These are phyloP conservation scores for Pyrenopolyporus hunteri DNA, from an alignment of 495 filamentous ascomycete species.

Conservation along the genomic window DNA sequence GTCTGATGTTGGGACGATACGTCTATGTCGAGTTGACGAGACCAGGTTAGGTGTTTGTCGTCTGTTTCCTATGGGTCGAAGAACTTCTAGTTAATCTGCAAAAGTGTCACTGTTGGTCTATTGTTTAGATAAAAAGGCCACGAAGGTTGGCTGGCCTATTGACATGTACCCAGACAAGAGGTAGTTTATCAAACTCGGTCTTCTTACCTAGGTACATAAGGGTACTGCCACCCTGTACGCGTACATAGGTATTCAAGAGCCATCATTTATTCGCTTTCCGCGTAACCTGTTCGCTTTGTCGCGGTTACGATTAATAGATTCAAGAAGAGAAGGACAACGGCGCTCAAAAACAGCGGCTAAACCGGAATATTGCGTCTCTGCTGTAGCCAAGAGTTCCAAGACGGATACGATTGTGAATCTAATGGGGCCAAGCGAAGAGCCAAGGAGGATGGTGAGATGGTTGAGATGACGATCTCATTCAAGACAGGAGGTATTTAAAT, in stretches of 20 bases:
- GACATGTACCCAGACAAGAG: too few relatives aligned
- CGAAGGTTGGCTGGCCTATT: too few relatives aligned
- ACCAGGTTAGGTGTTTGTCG: too few relatives aligned
- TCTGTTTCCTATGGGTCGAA: too few relatives aligned
- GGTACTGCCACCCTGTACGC: too few relatives aligned
- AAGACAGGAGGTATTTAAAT: conserved; percentile 13
- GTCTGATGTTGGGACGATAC: too few relatives aligned
- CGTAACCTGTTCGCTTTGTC: not conserved
- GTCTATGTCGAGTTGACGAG: too few relatives aligned
- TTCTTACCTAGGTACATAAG: too few relatives aligned
- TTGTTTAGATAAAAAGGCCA: too few relatives aligned
- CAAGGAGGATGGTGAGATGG: conserved; percentile 37
- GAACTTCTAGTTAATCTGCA: too few relatives aligned
- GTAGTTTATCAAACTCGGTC: too few relatives aligned
- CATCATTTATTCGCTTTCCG: not conserved
- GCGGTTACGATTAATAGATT: not conserved
- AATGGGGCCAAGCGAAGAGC: conserved; percentile 24
- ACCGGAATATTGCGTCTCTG: conserved; percentile 13
- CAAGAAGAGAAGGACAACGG: not conserved
- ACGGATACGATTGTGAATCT: conserved; percentile 28
- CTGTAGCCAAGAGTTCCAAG: conserved; percentile 31
- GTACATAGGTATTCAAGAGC: not conserved
- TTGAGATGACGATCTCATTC: conserved; percentile 35
- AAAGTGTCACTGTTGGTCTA: too few relatives aligned
- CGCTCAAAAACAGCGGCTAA: conserved; percentile 19